Base-by-base conservation (phyloP, 1,284 basidiomycete genomes). In the Boletellus deceptivus region DNA sequence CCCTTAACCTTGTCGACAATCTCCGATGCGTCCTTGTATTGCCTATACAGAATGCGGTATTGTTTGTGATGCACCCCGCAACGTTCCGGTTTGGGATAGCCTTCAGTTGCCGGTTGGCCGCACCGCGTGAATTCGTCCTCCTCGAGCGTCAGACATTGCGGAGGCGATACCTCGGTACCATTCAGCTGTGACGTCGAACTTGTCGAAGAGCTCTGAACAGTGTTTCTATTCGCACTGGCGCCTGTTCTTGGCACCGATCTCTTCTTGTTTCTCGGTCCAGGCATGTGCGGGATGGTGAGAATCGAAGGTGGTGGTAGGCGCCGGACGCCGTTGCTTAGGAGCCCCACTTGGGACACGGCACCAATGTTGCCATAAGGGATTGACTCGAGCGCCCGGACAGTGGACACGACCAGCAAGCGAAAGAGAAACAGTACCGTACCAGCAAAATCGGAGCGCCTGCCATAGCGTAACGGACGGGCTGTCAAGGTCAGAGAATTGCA, bases 21-120 rank as follows among this genome's bases (percentile, higher is more conserved):
- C 29, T 60, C 52, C 4, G 61, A 56, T 1, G 69, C 70, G 6
- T 60, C 59, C 49, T 70, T 70, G 55, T 71, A 70, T 24, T 56
- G 58, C 40, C 53, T 57, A 45, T 48, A 61, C 57, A 70, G 46
- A 11, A 36, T 57, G 13, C 55, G 46, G 39, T 64, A 69, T 46
- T 70, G 65, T 6, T 45, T 49, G 22, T 68, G 62, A 43, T 70
- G 69, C 1, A 57, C 53, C 9, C 52, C 50, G 49, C 69, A 71
- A 31, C 68, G 60, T 1, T 51, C 40, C 1, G 31, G 40, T 27
- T 49, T 55, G 3, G 49, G 59, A 22, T 55, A 9, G 3, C 64
- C 63, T 33, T 64, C 46, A 6, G 59, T 64, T 2, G 65, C 60
- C 16, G 43, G 47, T 8, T 49, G 49, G 16, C 37, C 35, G 41